Evolutionary conservation across 2,329 filamentous ascomycete genomes (phyloP).

Genomic region (Colletotrichum echinochloae): DNA sequence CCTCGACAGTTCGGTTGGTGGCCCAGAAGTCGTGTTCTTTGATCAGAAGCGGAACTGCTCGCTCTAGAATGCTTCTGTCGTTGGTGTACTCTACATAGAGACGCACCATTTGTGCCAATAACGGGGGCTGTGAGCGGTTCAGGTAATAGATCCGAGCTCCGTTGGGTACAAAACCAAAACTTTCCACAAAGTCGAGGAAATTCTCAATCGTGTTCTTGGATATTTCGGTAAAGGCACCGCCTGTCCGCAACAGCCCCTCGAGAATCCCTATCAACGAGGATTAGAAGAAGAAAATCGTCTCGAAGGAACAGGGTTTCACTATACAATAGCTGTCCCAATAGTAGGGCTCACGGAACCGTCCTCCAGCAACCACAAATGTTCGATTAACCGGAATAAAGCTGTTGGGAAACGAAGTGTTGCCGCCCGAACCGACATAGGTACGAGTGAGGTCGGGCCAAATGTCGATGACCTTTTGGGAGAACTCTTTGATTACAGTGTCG

Average conservation of each 20-base stretch:
- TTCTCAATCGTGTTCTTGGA: constrained; percentile 77
- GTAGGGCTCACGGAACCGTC: constrained; percentile 78
- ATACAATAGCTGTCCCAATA: constrained; percentile 74
- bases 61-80: constrained; percentile 69
- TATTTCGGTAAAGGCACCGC: constrained; percentile 72
- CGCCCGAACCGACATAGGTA: constrained; percentile 63
- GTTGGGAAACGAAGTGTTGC: constrained; percentile 67
- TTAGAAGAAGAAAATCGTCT: not conserved
- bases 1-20: constrained; percentile 68
- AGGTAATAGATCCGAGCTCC: constrained; percentile 76
- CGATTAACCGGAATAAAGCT: constrained; percentile 76
- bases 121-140: constrained; percentile 75
- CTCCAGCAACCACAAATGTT: constrained; percentile 77
- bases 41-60: constrained; percentile 71
- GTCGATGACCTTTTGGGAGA: constrained; percentile 72
- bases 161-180: constrained; percentile 75
- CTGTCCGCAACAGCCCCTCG: constrained; percentile 73
- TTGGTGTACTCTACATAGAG: constrained; percentile 74
- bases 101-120: constrained; percentile 75
- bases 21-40: constrained; percentile 74
- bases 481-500: constrained; percentile 70
- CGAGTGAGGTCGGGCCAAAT: constrained; percentile 78
- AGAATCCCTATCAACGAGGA: constrained; percentile 64
- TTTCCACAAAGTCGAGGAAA: constrained; percentile 74
- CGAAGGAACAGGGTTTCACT: not conserved